Percentiles rank a stretch among this genome's conserved stretches.
These are phyloP conservation scores for Trypanosoma vivax DNA, from an alignment of 208 protist species.

Conservation along the genomic window DNA sequence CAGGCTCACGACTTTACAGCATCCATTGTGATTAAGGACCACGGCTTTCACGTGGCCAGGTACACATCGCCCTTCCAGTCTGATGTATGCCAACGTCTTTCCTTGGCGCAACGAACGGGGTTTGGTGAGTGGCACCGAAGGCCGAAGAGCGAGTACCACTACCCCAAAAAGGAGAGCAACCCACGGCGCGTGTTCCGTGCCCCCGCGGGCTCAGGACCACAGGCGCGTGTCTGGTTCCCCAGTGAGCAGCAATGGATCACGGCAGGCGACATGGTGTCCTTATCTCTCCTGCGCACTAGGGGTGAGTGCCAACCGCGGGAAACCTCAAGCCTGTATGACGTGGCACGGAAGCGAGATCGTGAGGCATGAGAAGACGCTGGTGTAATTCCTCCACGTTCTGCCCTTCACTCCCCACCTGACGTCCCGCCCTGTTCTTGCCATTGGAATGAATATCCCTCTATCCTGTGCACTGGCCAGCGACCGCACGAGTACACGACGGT, in stretches of 20 bases:
- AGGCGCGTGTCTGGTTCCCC: conserved; percentile 47
- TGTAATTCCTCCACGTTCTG: conserved; percentile 1
- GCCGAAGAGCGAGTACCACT: conserved; percentile 28
- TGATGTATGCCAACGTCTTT: conserved; percentile 23
- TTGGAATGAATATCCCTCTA: neutral
- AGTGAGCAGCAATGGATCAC: conserved; percentile 48
- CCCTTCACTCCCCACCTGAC: neutral
- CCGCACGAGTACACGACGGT: no score
- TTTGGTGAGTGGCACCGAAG: conserved; percentile 47
- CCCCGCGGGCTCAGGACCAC: conserved; percentile 28
- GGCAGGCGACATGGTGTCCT: conserved; percentile 45
- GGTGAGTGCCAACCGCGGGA: conserved; percentile 16
- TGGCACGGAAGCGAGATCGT: conserved; percentile 22
- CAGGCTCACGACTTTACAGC: conserved; percentile 14
- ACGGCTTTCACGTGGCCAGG: conserved; percentile 6
- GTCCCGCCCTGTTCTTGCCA: neutral
- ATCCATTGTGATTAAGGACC: conserved; percentile 9
- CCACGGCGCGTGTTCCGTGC: conserved; percentile 46
- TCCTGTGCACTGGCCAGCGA: no score
- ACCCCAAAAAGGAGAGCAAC: conserved; percentile 36
- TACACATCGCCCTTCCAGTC: conserved; percentile 17
- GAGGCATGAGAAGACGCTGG: conserved; percentile 1
- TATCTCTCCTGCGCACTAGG: conserved; percentile 27
- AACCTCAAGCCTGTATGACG: conserved; percentile 29
- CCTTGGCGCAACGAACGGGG: conserved; percentile 47